Evolutionary conservation across 2,329 filamentous ascomycete genomes (phyloP).

Genomic region (Colletotrichum plurivorum): DNA sequence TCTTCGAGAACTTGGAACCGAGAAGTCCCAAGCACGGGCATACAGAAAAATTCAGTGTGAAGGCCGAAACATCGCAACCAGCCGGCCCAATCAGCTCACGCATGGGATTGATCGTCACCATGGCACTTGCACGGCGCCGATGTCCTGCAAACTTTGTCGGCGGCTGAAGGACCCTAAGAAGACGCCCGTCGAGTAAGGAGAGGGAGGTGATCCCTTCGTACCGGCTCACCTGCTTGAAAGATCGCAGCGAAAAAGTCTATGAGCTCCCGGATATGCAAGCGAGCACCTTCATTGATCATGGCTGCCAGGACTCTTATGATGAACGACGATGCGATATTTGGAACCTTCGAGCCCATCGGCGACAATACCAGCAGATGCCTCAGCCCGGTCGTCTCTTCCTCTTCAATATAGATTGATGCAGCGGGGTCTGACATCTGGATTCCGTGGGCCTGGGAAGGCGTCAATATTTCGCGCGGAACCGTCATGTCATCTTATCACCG

Average conservation of each 20-base stretch:
- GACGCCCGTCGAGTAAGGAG: no score
- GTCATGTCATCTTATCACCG: background rate
- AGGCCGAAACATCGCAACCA: background rate
- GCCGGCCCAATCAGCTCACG: slow-evolving; percentile 3
- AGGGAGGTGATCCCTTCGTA: no score
- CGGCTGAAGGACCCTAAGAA: background rate
- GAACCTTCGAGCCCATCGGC: no score
- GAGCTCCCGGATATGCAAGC: no score
- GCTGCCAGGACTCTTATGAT: no score
- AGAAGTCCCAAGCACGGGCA: background rate
- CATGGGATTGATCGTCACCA: background rate
- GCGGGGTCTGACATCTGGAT: background rate
- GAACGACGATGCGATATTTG: no score
- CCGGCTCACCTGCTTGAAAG: no score
- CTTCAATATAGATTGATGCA: background rate
- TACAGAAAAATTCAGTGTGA: background rate
- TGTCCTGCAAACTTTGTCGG: background rate
- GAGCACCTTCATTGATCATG: no score
- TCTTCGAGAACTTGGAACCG: background rate
- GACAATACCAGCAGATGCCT: no score
- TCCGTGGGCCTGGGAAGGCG: background rate
- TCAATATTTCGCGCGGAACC: background rate
- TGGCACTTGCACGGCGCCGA: background rate
- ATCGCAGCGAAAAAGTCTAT: no score
- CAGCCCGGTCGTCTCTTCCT: background rate